phyloP scores from a whole-genome alignment of 129 eudicot genomes.

The Escallonia rubra region DNA sequence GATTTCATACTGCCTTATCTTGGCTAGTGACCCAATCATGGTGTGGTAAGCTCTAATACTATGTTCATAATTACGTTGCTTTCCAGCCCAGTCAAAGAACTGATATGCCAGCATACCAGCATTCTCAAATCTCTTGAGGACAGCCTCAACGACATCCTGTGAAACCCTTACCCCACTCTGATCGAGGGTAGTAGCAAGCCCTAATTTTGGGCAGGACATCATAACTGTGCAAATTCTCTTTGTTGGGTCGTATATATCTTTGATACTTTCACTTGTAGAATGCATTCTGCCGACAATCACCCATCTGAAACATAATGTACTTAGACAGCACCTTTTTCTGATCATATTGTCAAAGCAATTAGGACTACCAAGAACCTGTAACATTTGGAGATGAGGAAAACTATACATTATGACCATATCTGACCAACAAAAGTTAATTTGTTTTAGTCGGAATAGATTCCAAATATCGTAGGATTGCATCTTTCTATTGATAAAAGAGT shows the following conservation, averaged over 20 bases:
- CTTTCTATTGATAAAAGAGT: neutral
- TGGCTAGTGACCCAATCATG: constrained; percentile 86
- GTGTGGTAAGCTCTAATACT: constrained; percentile 71
- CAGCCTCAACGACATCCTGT: constrained; percentile 66
- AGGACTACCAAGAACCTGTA: constrained; percentile 12
- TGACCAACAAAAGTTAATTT: neutral
- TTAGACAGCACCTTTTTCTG: constrained; percentile 14
- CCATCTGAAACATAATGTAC: constrained; percentile 22
- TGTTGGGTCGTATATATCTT: constrained; percentile 37
- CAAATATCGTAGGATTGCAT: neutral
- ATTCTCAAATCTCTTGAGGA: constrained; percentile 61
- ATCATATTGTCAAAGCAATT: constrained; percentile 20
- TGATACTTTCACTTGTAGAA: constrained; percentile 42
- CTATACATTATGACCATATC: neutral
- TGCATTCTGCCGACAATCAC: constrained; percentile 28
- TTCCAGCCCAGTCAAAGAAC: constrained; percentile 93
- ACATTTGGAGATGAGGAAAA: neutral
- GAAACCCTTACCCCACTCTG: constrained; percentile 74
- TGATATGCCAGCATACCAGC: constrained; percentile 85
- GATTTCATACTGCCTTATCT: constrained; percentile 84
- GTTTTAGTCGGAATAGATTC: neutral
- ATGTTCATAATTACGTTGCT: constrained; percentile 73
- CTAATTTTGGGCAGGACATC: constrained; percentile 82
- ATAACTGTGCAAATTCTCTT: constrained; percentile 59
- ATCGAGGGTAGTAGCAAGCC: constrained; percentile 69